Percentiles rank a stretch among this genome's conserved stretches.
phyloP scores from a whole-genome alignment of 371 early-diverging fungal species.

The Lichtheimia hyalospora region DNA sequence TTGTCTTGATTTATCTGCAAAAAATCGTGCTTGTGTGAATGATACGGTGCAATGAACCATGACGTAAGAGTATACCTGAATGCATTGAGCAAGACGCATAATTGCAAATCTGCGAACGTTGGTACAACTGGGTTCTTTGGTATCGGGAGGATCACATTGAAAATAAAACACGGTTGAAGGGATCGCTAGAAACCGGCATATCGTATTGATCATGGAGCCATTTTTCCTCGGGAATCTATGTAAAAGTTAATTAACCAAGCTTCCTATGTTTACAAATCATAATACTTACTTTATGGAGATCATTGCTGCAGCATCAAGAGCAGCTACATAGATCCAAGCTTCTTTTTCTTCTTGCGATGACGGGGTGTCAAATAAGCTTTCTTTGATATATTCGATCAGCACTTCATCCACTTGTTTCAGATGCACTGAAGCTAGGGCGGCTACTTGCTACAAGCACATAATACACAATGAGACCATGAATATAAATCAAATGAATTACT shows the following conservation, averaged over 20 bases:
- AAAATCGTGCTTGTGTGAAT: too few species aligned
- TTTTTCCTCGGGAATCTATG: constrained; percentile 49
- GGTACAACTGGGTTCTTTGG: too few species aligned
- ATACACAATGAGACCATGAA: not conserved
- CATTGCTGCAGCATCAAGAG: constrained; percentile 56
- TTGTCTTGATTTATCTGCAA: not conserved
- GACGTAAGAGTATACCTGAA: constrained; percentile 40
- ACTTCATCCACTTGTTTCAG: constrained; percentile 66
- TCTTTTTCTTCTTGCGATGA: constrained; percentile 25
- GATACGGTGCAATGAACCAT: too few species aligned
- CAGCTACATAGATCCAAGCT: constrained; percentile 53
- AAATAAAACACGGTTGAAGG: constrained; percentile 31
- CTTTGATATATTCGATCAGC: constrained; percentile 52
- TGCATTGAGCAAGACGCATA: constrained; percentile 54
- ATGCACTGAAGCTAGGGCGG: constrained; percentile 54
- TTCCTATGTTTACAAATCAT: not conserved
- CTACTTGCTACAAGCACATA: constrained; percentile 48
- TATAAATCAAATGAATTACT: constrained; percentile 7
- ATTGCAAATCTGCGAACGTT: constrained; percentile 54
- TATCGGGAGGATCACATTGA: too few species aligned
- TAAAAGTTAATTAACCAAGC: not conserved
- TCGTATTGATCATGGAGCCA: constrained; percentile 45
- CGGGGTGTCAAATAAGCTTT: constrained; percentile 51
- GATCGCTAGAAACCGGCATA: constrained; percentile 61
- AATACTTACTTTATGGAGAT: constrained; percentile 57